phyloP scores from a whole-genome alignment of 768 basidiomycete genomes.

The Austroboletus festivus region DNA sequence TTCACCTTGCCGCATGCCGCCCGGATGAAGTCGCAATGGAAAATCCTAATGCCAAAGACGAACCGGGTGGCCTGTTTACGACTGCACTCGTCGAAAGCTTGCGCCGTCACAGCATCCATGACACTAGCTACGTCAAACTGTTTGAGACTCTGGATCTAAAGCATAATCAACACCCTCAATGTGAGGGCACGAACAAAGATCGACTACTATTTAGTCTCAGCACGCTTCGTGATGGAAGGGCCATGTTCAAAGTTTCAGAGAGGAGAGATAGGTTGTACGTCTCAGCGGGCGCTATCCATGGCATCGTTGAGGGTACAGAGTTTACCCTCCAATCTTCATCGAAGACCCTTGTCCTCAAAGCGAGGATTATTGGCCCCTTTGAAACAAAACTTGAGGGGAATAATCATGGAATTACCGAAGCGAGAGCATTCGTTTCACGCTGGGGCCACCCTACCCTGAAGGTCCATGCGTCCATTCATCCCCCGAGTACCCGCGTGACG shows the following conservation, averaged over 20 bases:
- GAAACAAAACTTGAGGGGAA: slow-evolving; percentile 11
- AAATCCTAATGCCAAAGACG: slow-evolving; percentile 3
- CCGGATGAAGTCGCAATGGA: slow-evolving; percentile 13
- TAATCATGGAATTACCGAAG: not conserved
- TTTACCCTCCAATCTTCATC: slow-evolving; percentile 7
- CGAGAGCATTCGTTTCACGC: slow-evolving; percentile 9
- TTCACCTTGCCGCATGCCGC: slow-evolving; percentile 22
- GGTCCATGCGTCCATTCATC: slow-evolving; percentile 2
- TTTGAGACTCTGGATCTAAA: slow-evolving; percentile 13
- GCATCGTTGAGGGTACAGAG: slow-evolving; percentile 12
- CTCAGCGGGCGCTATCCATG: slow-evolving; percentile 19
- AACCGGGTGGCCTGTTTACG: slow-evolving; percentile 18
- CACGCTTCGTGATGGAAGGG: slow-evolving; percentile 8
- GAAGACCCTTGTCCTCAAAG: slow-evolving; percentile 8
- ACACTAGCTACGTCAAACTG: slow-evolving; percentile 14
- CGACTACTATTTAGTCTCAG: slow-evolving; percentile 21
- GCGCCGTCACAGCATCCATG: slow-evolving; percentile 3
- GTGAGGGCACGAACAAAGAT: slow-evolving; percentile 15
- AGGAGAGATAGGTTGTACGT: slow-evolving; percentile 4
- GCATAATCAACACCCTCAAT: slow-evolving; percentile 15
- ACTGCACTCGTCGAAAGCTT: slow-evolving; percentile 15
- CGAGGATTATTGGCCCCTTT: slow-evolving; percentile 13
- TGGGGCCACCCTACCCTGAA: slow-evolving; percentile 12
- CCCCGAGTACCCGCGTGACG: slow-evolving; percentile 2
- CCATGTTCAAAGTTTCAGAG: slow-evolving; percentile 15